Evolutionary conservation across 345 rosid genomes (phyloP), one percentile per base, ranked within the genome.

Genomic region (Cardamine chenopodiifolia): DNA sequence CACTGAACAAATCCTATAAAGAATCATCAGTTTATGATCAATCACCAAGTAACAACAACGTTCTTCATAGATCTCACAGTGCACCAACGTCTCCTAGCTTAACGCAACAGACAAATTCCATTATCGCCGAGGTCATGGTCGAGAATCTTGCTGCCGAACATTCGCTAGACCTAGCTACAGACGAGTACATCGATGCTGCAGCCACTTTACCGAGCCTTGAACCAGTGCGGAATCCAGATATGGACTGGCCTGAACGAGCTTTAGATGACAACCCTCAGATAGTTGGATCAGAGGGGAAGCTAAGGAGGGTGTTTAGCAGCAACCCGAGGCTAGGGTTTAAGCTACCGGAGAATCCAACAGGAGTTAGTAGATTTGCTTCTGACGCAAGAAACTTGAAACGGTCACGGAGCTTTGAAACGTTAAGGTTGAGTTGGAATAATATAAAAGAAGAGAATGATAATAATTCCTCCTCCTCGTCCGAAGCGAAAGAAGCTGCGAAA

Each of bases 81-180:
- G 98, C 95, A 28, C 99, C 99, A 1, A 89, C 98, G 55, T 92
- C 99, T 74, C 96, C 98, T 3, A 85, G 82, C n/a, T 56, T 87
- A 56, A 83, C 91, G 66, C 66, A 74, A 39, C 35, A 61, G 35
- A 74, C 95, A 52, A 86, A 89, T 35, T 92, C 95, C 66, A 85
- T 92, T 13, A 92, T 80, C 76, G 83, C 88, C 44, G 90, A 90
- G 80, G 90, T 76, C 17, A 53, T 74, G 50, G 73, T 66, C 8
- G 77, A 78, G 68, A 78, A 78, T 60, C 81, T 78, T 1, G 73
- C 68, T 10, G 73, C 77, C 17, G 84, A 70, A 78, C 77, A 82
- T 22, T 80, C 84, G 12, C 34, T 89, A 35, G 90, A 83, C 55
- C 72, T 80, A 45, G 71, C 82, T 34, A 76, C 75, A 6, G 75